These are phyloP conservation scores for Microdochium nivale DNA, from an alignment of 2,329 filamentous ascomycete genomes.

Conservation along the genomic window DNA sequence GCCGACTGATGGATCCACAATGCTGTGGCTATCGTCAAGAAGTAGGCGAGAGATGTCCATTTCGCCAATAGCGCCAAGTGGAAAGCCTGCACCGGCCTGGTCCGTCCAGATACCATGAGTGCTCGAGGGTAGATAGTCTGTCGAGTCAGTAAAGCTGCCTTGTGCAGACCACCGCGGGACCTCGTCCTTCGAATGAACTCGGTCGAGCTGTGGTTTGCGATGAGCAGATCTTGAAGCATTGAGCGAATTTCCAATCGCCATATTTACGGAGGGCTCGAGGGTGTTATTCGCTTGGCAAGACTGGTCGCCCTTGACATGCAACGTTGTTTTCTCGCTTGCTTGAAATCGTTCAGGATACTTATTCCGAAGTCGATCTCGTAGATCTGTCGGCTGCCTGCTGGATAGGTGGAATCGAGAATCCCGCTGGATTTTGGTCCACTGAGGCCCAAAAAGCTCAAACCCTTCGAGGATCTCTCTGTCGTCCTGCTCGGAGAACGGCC, in stretches of 20 bases:
- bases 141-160: conserved; percentile 14
- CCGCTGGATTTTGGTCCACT: conserved; percentile 58
- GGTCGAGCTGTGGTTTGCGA: conserved; percentile 29
- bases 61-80: conserved; percentile 37
- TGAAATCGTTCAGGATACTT: conserved; percentile 53
- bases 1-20: conserved; percentile 11
- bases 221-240: conserved; percentile 26
- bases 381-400: conserved; percentile 51
- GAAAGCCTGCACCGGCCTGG: conserved; percentile 22
- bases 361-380: conserved; percentile 55
- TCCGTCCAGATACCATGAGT: conserved; percentile 37
- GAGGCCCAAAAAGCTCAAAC: conserved; percentile 49
- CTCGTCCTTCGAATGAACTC: conserved; percentile 37
- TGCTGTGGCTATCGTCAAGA: conserved; percentile 39
- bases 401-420: conserved; percentile 50
- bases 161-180: conserved; percentile 16
- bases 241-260: conserved; percentile 37
- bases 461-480: conserved; percentile 54
- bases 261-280: conserved; percentile 43
- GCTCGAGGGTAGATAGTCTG: conserved; percentile 25
- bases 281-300: conserved; percentile 27
- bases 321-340: conserved; percentile 44
- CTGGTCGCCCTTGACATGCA: conserved; percentile 30
- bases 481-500: conserved; percentile 54
- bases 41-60: conserved; percentile 55